Evolutionary conservation across 2,329 filamentous ascomycete genomes (phyloP), one percentile per base, ranked within the genome.

Genomic region (Xylaria sp.): DNA sequence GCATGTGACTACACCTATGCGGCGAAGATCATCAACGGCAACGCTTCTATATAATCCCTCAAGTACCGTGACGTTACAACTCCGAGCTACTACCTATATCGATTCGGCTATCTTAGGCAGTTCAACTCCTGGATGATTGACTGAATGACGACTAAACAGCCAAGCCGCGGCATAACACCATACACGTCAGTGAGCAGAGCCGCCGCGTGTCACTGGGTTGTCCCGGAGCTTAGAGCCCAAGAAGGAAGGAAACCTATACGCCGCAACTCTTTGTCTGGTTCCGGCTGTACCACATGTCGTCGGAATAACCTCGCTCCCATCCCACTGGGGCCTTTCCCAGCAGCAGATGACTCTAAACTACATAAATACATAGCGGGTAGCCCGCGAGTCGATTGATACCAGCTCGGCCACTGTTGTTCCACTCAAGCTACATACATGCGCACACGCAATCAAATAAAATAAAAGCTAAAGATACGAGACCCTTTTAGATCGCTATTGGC

Each of bases 201-300:
- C 35, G 63, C 60, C 42, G 35, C 63, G 42, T 60, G 50, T 44
- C 37, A 55, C 48, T 60, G 13, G 27, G 8, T 69, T 71, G 69
- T 69, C 67, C 64, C 66, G 66, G 69, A 60, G 66, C 44, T 62
- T 16, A 18, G 42, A 21, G n/a, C 66, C 60, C 13, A 69, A 69
- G 35, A 58, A 40, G 69, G 69, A 54, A 69, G 69, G 69, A 54
- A 69, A 63, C 59, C 61, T 51, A 29, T 48, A n/a, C 35, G 10
- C 18, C 40, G 21, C 48, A 42, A 12, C 23, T 53, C 51, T 13
- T n/a, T 3, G 25, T 40, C 25, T 44, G 16, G 21, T 44, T 40
- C 51, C 13, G 37, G 35, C 63, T n/a, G 16, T 44, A 25, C 68
- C 50, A 59, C 63, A 59, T 48, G 51, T 61, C 48, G 57, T 65